Evolutionary conservation across 2,329 filamentous ascomycete genomes (phyloP).

Genomic region (Xylaria sp.): DNA sequence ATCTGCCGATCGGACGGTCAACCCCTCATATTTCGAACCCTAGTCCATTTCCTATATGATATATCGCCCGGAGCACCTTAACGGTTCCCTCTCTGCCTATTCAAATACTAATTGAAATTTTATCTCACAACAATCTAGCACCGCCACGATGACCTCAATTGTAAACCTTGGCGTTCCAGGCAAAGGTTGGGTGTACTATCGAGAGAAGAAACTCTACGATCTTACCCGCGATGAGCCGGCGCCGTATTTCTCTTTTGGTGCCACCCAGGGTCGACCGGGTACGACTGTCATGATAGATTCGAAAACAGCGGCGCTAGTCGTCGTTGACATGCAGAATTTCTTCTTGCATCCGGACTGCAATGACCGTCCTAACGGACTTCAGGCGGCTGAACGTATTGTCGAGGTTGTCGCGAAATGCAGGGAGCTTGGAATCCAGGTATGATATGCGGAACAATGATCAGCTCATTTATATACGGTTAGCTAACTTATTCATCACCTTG

Average conservation of each 20-base stretch:
- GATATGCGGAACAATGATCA: neutral
- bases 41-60: neutral
- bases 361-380: constrained; percentile 55
- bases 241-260: constrained; percentile 41
- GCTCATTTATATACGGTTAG: neutral
- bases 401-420: constrained; percentile 59
- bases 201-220: constrained; percentile 45
- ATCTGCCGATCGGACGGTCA: neutral
- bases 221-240: constrained; percentile 40
- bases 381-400: constrained; percentile 54
- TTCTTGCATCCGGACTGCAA: constrained; percentile 59
- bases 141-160: constrained; percentile 12
- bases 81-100: neutral
- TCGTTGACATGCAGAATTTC: constrained; percentile 66
- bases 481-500: constrained; percentile 2
- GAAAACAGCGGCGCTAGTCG: constrained; percentile 57
- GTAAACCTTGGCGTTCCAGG: constrained; percentile 48
- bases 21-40: neutral
- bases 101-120: neutral
- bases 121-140: neutral
- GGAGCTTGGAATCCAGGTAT: constrained; percentile 59
- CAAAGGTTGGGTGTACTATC: constrained; percentile 50
- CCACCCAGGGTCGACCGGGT: constrained; percentile 46
- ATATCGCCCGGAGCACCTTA: constrained; percentile 3
- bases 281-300: constrained; percentile 55